phyloP scores from a whole-genome alignment of 257 asterid species.

The Paraleonurus japonicus region DNA sequence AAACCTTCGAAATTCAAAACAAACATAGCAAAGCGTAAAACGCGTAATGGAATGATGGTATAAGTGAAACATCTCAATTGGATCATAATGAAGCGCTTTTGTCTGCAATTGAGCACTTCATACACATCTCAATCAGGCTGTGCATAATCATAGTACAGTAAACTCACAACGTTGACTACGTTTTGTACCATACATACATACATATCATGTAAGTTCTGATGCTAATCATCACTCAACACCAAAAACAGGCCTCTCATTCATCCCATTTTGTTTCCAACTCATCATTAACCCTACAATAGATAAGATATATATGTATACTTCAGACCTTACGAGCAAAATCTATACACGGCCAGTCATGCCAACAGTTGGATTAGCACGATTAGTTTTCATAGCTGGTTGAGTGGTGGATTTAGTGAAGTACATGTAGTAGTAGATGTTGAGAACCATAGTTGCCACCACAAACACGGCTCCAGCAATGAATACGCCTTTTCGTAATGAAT shows the following conservation, averaged over 20 bases:
- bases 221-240: constrained; percentile 11
- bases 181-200: background rate
- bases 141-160: background rate
- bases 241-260: constrained; percentile 18
- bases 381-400: constrained; percentile 54
- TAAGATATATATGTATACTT: background rate
- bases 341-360: constrained; percentile 64
- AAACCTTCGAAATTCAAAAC: too few relatives aligned
- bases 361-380: constrained; percentile 43
- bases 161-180: background rate
- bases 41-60: too few relatives aligned
- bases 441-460: constrained; percentile 73
- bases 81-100: background rate
- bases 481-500: constrained; percentile 72
- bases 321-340: constrained; percentile 2
- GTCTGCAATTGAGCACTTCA: background rate
- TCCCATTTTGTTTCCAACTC: constrained; percentile 12
- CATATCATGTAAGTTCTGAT: background rate
- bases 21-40: too few relatives aligned
- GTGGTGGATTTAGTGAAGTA: constrained; percentile 77
- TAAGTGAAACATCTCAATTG: background rate
- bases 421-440: constrained; percentile 68
- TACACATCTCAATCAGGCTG: background rate
- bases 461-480: constrained; percentile 95
- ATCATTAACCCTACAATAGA: constrained; percentile 5